Evolutionary conservation across 306 rosid genomes (phyloP), one percentile per base, ranked within the genome.

Genomic region (Abrus precatorius): DNA sequence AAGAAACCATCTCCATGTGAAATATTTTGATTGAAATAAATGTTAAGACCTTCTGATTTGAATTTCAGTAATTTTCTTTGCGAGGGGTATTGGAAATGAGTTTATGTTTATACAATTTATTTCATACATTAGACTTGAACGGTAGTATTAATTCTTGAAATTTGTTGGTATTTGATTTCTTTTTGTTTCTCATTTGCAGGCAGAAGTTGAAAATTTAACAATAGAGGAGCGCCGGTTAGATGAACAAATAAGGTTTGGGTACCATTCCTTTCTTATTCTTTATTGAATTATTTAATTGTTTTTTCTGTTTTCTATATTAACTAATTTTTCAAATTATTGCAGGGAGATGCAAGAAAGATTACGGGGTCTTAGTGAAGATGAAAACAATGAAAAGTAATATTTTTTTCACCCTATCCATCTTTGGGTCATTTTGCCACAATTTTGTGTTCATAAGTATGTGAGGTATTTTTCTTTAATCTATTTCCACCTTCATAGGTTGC

Each of bases 331-430:
- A 52, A 28, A 73, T 60, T 88, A 52, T 88, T 76, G 79, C 91
- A 95, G 99, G 86, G 93, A 93, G 86, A 95, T 95, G 99, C 92
- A 93, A 83, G 99, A 95, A 85, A 88, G 83, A 84, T 87, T 95
- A 72, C 82, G 96, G 64, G 87, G 83, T 67, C 94, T 95, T 76
- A 91, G 99, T 72, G 98, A 93, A 89, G 88, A 90, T 71, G 98
- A 95, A 85, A 91, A 89, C 87, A 93, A 89, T 76, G 97, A 95
- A 72, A 93, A 89, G 99, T 89, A 84, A 84, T 65, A 63, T 82
- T 75, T 72, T 47, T 77, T 57, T 75, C 47, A 52, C 75, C 69
- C 63, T 49, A 14, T 52, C 68, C 48, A 47, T 76, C 38, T 76
- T 75, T 47, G 36, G 34, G 67, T 38, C 62, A 14, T 68, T 80